These are phyloP conservation scores for Nemania sp. DNA, from an alignment of 2,329 filamentous ascomycete genomes.

Conservation along the genomic window DNA sequence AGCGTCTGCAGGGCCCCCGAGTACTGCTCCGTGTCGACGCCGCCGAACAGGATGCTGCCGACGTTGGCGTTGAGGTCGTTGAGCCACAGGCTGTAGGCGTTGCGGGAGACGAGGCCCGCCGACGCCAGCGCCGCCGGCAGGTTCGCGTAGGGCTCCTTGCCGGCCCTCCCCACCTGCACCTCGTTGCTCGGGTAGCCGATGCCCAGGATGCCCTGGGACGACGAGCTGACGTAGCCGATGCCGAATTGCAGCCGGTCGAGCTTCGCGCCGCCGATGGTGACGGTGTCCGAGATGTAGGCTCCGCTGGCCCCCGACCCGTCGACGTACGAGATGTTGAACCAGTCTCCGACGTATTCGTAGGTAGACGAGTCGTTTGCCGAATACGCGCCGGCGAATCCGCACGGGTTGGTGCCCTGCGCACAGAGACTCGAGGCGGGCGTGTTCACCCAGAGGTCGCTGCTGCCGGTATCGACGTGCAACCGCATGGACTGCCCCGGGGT, in stretches of 20 bases:
- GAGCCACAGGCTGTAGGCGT: slow-evolving; percentile 75
- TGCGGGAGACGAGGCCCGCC: slow-evolving; percentile 64
- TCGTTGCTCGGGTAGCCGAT: slow-evolving; percentile 84
- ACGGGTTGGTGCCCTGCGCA: slow-evolving; percentile 51
- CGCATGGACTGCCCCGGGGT: slow-evolving; percentile 62
- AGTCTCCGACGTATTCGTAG: slow-evolving; percentile 71
- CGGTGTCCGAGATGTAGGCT: slow-evolving; percentile 78
- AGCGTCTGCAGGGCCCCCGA: slow-evolving; percentile 66
- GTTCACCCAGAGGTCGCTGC: slow-evolving; percentile 75
- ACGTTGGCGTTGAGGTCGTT: slow-evolving; percentile 70
- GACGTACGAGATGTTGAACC: slow-evolving; percentile 87
- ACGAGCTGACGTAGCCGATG: slow-evolving; percentile 67
- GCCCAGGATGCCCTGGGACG: slow-evolving; percentile 76
- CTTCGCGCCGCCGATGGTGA: slow-evolving; percentile 61
- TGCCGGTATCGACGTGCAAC: slow-evolving; percentile 69
- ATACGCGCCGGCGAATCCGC: slow-evolving; percentile 68
- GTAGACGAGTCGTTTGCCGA: slow-evolving; percentile 73
- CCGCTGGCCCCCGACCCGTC: slow-evolving; percentile 78
- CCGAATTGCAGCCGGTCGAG: slow-evolving; percentile 70
- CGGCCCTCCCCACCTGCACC: slow-evolving; percentile 66
- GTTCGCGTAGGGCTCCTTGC: slow-evolving; percentile 65
- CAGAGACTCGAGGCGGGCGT: slow-evolving; percentile 66
- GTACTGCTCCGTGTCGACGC: slow-evolving; percentile 71
- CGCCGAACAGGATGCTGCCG: slow-evolving; percentile 75
- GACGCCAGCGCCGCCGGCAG: slow-evolving; percentile 68